A percentile compares a stretch with the other conserved stretches of the same genome.
Conservation (phyloP, 2,329 filamentous ascomycete species). For the Penicillium sp. region DNA sequence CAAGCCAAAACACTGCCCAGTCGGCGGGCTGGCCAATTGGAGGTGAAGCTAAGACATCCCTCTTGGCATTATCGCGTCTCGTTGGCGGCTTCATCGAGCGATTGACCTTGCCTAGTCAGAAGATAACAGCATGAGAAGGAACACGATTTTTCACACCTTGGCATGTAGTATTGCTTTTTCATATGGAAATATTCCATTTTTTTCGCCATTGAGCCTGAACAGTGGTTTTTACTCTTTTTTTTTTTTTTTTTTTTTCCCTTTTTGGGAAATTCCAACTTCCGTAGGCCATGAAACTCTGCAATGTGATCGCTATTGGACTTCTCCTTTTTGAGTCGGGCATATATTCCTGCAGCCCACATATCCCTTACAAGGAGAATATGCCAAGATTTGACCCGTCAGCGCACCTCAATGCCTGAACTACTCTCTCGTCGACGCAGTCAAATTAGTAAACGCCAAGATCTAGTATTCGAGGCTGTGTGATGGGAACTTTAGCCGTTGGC, state of each 20-base stretch:
- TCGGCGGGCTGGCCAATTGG: not conserved
- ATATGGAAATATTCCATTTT: not conserved
- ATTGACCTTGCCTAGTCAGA: not conserved
- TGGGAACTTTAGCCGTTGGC: not conserved
- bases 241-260: too few species aligned
- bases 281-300: not conserved
- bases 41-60: not conserved
- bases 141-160: not conserved
- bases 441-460: slow-evolving; percentile 1
- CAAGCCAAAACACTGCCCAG: not conserved
- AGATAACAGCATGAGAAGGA: not conserved
- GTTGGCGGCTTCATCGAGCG: not conserved
- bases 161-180: slow-evolving; percentile 3
- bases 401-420: not conserved
- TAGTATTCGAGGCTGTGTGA: slow-evolving; percentile 17
- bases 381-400: slow-evolving; percentile 6
- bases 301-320: not conserved
- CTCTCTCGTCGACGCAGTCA: not conserved
- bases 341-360: not conserved
- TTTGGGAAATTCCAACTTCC: not conserved
- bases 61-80: not conserved
- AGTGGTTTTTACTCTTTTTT: not conserved
- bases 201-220: not conserved
- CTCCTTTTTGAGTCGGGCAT: not conserved
- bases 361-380: not conserved